Percentiles rank a stretch among this genome's conserved stretches.
These are phyloP conservation scores for Allantophomopsis lycopodina DNA, from an alignment of 2,329 filamentous ascomycete genomes.

Conservation along the genomic window DNA sequence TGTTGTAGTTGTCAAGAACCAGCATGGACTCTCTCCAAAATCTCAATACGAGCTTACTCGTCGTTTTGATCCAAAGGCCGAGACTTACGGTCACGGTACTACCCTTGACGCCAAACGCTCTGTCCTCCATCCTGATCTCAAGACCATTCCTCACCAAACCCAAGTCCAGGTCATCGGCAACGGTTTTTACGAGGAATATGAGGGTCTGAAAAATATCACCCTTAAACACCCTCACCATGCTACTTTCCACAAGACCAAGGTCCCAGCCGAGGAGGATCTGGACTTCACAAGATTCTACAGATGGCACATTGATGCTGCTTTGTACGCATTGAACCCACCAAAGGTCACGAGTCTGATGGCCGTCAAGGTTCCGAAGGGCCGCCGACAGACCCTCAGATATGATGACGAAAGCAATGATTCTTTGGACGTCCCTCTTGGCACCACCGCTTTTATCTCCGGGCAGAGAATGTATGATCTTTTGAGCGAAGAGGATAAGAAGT, in stretches of 20 bases:
- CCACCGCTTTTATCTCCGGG: constrained; percentile 62
- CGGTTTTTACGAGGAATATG: constrained; percentile 53
- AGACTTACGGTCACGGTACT: constrained; percentile 63
- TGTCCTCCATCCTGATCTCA: constrained; percentile 66
- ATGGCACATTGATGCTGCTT: constrained; percentile 70
- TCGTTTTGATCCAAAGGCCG: constrained; percentile 53
- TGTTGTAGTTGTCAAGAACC: constrained; percentile 58
- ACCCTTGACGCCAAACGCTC: constrained; percentile 52
- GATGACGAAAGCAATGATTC: constrained; percentile 58
- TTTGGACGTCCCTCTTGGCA: constrained; percentile 56
- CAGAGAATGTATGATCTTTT: constrained; percentile 58
- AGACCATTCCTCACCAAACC: constrained; percentile 68
- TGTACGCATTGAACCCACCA: constrained; percentile 64
- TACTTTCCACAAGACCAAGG: constrained; percentile 55
- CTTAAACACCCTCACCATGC: constrained; percentile 66
- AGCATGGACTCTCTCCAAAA: constrained; percentile 47
- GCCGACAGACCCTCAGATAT: constrained; percentile 54
- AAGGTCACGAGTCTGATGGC: constrained; percentile 61
- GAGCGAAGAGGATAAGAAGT: constrained; percentile 49
- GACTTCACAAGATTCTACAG: constrained; percentile 52
- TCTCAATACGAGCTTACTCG: constrained; percentile 64
- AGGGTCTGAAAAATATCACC: constrained; percentile 53
- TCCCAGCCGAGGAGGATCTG: constrained; percentile 48
- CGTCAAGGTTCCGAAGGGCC: constrained; percentile 55
- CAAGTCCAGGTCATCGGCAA: constrained; percentile 75